A percentile compares a stretch with the other conserved stretches of the same genome.
phyloP scores from a whole-genome alignment of 306 rosid species.

The Myrica gale region DNA sequence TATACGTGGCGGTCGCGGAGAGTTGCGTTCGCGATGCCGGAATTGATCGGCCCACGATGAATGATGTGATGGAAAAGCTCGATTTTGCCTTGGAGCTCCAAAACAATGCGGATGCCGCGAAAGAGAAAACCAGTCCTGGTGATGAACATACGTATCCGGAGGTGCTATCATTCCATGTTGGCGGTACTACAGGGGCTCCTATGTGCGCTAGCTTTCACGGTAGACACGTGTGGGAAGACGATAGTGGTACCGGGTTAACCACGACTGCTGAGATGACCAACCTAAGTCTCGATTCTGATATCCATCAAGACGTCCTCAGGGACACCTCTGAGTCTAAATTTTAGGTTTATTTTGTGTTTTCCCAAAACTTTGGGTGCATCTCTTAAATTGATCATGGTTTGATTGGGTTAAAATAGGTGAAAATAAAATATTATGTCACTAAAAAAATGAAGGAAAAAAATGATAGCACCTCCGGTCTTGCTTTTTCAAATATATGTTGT shows the following conservation, averaged over 20 bases:
- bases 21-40: constrained; percentile 57
- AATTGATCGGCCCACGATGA: constrained; percentile 51
- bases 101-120: constrained; percentile 34
- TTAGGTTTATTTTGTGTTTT: neutral
- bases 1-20: constrained; percentile 37
- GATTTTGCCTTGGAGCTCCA: constrained; percentile 59
- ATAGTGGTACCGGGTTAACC: neutral
- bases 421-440: no score
- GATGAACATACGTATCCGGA: neutral
- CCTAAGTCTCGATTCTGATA: neutral
- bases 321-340: no score
- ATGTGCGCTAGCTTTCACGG: neutral
- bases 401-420: no score
- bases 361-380: neutral
- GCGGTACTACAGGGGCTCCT: neutral
- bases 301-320: no score
- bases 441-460: no score
- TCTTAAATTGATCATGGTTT: no score
- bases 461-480: no score
- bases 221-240: neutral
- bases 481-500: no score
- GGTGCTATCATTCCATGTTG: neutral
- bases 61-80: constrained; percentile 54
- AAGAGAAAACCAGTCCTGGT: neutral
- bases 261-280: neutral